phyloP scores from a whole-genome alignment of 768 basidiomycete species.

The Lactarius indigo region DNA sequence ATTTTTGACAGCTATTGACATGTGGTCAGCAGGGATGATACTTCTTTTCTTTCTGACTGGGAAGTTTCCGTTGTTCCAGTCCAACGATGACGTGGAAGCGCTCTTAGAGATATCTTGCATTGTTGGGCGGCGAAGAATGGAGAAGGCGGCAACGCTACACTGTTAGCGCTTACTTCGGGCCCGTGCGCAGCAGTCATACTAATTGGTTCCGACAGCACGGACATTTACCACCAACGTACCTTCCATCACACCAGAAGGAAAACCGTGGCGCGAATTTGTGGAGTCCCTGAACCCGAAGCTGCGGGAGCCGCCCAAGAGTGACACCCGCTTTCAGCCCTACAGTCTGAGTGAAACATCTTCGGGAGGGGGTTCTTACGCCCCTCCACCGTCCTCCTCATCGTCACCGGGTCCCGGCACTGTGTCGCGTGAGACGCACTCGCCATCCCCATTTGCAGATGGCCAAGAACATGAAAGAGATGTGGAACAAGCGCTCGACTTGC shows the following conservation, averaged over 20 bases:
- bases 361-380: slow-evolving; percentile 30
- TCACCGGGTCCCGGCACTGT: slow-evolving; percentile 27
- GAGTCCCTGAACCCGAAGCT: slow-evolving; percentile 72
- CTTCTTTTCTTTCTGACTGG: slow-evolving; percentile 86
- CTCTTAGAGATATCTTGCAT: slow-evolving; percentile 91
- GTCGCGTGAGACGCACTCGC: slow-evolving; percentile 27
- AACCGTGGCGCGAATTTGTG: slow-evolving; percentile 71
- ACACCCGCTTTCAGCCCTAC: slow-evolving; percentile 56
- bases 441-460: slow-evolving; percentile 33
- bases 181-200: background rate
- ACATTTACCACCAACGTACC: slow-evolving; percentile 90
- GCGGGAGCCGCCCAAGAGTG: slow-evolving; percentile 46
- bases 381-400: slow-evolving; percentile 29
- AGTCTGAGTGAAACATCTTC: slow-evolving; percentile 22
- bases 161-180: slow-evolving; percentile 44
- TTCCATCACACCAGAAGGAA: slow-evolving; percentile 60
- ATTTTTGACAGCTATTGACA: slow-evolving; percentile 74
- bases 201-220: slow-evolving; percentile 54
- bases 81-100: slow-evolving; percentile 91
- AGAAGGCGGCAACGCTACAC: slow-evolving; percentile 81
- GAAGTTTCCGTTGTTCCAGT: slow-evolving; percentile 93
- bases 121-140: slow-evolving; percentile 79
- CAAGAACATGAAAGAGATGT: slow-evolving; percentile 52
- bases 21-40: slow-evolving; percentile 94
- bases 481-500: slow-evolving; percentile 67